A percentile compares a stretch with the other conserved stretches of the same genome.
phyloP scores from a whole-genome alignment of 2,329 filamentous ascomycete genomes.

The Colletotrichum falcatum region DNA sequence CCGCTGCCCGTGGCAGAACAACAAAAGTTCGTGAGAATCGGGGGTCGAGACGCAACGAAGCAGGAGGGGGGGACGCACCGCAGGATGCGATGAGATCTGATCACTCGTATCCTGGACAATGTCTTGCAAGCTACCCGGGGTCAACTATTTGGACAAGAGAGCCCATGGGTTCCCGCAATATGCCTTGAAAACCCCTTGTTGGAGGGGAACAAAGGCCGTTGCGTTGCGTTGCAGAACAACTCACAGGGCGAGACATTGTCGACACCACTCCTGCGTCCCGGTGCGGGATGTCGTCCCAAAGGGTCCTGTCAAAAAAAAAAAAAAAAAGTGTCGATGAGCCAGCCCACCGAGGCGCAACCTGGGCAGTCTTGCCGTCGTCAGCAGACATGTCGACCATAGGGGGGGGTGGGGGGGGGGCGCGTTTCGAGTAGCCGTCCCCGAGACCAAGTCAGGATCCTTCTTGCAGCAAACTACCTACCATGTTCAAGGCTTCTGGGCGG shows the following conservation, averaged over 20 bases:
- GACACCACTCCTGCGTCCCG: slow-evolving; percentile 5
- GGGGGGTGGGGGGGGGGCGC: background rate
- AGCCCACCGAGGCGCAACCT: background rate
- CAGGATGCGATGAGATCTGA: slow-evolving; percentile 28
- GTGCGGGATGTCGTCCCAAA: background rate
- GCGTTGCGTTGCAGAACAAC: background rate
- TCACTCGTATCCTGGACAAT: slow-evolving; percentile 27
- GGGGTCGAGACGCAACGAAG: background rate
- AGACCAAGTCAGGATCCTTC: slow-evolving; percentile 36
- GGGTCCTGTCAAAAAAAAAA: slow-evolving; percentile 3
- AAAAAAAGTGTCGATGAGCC: background rate
- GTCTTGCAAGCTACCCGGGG: slow-evolving; percentile 14
- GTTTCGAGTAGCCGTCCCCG: background rate
- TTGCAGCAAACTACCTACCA: slow-evolving; percentile 34
- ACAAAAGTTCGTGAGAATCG: background rate
- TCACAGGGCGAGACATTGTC: background rate
- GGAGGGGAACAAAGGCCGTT: slow-evolving; percentile 3
- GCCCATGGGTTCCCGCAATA: background rate
- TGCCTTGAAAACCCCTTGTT: slow-evolving; percentile 1
- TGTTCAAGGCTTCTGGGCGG: slow-evolving; percentile 3
- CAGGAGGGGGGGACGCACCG: background rate
- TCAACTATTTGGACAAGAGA: background rate
- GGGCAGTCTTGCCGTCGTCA: background rate
- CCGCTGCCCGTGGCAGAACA: background rate
- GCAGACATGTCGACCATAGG: background rate